Evolutionary conservation across 495 filamentous ascomycete species (phyloP).

Genomic region (Hypoxylon perforatum): DNA sequence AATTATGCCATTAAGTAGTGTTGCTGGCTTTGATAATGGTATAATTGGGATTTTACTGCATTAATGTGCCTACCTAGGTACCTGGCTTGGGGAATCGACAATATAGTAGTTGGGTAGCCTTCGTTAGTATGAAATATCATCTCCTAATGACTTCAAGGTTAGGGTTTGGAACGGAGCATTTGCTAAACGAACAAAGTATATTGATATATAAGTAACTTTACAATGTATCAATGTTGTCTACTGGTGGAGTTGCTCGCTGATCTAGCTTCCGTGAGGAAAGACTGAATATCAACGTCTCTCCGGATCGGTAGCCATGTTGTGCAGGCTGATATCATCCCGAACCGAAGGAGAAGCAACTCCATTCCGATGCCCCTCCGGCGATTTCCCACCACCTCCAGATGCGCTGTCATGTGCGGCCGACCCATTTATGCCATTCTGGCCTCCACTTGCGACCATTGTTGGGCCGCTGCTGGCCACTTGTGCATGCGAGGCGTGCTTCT

Average conservation of each 20-base stretch:
- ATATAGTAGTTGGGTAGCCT: too few species aligned
- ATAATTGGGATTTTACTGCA: too few species aligned
- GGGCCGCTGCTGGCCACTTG: slow-evolving; percentile 31
- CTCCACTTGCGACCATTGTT: slow-evolving; percentile 15
- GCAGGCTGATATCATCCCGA: slow-evolving; percentile 38
- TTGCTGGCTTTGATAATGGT: too few species aligned
- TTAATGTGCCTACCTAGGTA: too few species aligned
- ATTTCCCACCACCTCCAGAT: slow-evolving; percentile 13
- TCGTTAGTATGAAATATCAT: too few species aligned
- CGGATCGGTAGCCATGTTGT: slow-evolving; percentile 35
- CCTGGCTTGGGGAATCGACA: too few species aligned
- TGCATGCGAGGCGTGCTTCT: slow-evolving; percentile 29
- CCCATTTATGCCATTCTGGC: slow-evolving; percentile 20
- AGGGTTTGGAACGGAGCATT: too few species aligned
- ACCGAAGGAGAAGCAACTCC: slow-evolving; percentile 18
- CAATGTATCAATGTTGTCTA: slow-evolving; percentile 3
- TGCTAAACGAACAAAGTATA: neutral
- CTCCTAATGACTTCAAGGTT: too few species aligned
- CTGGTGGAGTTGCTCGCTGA: slow-evolving; percentile 8
- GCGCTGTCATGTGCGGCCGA: slow-evolving; percentile 5
- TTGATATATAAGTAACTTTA: neutral
- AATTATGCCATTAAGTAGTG: too few species aligned
- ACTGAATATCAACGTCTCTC: slow-evolving; percentile 24
- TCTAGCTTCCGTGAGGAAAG: slow-evolving; percentile 1
- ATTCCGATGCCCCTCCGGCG: slow-evolving; percentile 14